Base-by-base conservation (phyloP, 163 green algal genomes). In the Scenedesmus sp. region DNA sequence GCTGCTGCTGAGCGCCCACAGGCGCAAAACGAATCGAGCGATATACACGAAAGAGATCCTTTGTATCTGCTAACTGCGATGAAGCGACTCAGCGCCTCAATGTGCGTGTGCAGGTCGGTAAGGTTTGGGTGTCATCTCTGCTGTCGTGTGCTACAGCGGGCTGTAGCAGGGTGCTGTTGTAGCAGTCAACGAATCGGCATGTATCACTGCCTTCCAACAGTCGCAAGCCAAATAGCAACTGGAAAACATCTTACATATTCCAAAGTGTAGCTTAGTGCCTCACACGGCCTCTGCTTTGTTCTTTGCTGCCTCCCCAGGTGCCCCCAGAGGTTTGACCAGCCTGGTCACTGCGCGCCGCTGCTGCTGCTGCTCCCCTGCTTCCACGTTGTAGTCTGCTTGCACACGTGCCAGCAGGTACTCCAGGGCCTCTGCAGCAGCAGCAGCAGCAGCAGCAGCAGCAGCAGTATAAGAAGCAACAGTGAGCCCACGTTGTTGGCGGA, bases 391-490 rank as follows among this genome's bases (percentile, higher is more conserved):
- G 5, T 59, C 73, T 60, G 73, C 34, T 34, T 84, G 56, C 13
- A 91, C 13, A 10, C 87, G 87, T 2, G 87, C 73, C 12, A 76
- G 1, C 5, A 91, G 7, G 73, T 91, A 91, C 1, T 85, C 87
- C 55, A 91, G 87, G 4, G 87, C 87, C 54, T 91, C 87, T 91
- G 87, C 70, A 85, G 20, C 16, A n/a, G 81, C 77, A 84, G 3
- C 6, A 56, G 34, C 81, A 86, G 81, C 55, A 64, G 54, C 26
- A 26, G 26, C 26, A 26, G 26, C 26, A 26, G 55, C 52, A 86
- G 55, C 13, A 12, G 0, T 23, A n/a, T 7, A 12, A 6, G 2
- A 86, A 13, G 46, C 2, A 73, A 88, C 20, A 4, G 56, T 8
- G 56, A 2, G 12, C 52, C 34, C 34, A 46, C 0, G 34, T 46